Base-by-base conservation (phyloP, 2,329 filamentous ascomycete genomes). In the Fusarium hainanense region DNA sequence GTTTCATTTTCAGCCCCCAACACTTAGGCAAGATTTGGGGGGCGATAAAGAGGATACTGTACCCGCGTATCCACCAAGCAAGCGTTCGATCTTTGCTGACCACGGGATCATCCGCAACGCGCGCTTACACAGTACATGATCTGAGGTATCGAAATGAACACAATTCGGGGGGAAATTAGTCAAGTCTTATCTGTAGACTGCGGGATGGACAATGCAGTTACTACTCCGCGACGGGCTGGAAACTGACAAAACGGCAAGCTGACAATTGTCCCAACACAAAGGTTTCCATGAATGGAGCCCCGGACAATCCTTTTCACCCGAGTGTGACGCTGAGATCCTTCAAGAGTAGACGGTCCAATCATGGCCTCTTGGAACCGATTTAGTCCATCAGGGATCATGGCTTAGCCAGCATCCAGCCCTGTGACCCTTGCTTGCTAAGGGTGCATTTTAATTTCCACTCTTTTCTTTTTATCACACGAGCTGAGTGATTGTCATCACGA, bases 391-490 rank as follows among this genome's bases (percentile, higher is more conserved):
- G 27, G 61, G 44, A 25, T 37, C 14, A 51, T 23, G 10, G 47
- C 30, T 52, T 52, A 47, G 43, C 43, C 11, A 47, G 12, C 13
- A n/a, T 20, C 62, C 62, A 66, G 62, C 63, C 63, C 43, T 66
- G 59, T 66, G 62, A 65, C 28, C 62, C 52, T 37, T 65, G 59
- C 58, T 64, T 63, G 46, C 40, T 64, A 51, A 63, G 28, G 27
- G 16, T 28, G 20, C 42, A 37, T 30, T 47, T 27, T 34, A 66
- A 66, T 66, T 66, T 66, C 61, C 48, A 54, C 54, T 42, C 18
- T 46, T 40, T 52, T 54, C 40, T 43, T 30, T 47, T 54, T n/a
- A 25, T 49, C 16, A 28, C n/a, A 21, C 40, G 12, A 48, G 46
- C 32, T 44, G 23, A 42, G 13, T 11, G 37, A n/a, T 25, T 30